phyloP scores from a whole-genome alignment of 2,329 filamentous ascomycete genomes.

The Pseudophaeomoniella oleicola region DNA sequence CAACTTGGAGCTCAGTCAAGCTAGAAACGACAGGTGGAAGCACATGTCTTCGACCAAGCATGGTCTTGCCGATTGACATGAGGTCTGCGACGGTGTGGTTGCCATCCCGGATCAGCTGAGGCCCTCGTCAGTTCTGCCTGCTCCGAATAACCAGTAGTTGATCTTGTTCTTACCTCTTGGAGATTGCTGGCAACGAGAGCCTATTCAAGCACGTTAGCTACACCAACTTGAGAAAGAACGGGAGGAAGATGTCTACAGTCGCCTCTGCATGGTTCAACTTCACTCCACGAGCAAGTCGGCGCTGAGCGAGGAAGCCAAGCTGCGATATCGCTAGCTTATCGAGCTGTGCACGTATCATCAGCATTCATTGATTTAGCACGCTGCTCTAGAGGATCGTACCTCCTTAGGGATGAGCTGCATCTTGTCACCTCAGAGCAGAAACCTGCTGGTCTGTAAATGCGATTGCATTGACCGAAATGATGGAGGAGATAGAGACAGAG shows the following conservation, averaged over 20 bases:
- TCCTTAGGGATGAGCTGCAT: constrained; percentile 34
- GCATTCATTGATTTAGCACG: constrained; percentile 1
- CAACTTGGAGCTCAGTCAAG: constrained; percentile 75
- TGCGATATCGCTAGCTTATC: constrained; percentile 94
- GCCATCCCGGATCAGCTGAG: constrained; percentile 82
- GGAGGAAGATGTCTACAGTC: constrained; percentile 35
- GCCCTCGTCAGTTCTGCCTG: constrained; percentile 1
- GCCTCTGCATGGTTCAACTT: constrained; percentile 85
- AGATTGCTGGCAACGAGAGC: constrained; percentile 64
- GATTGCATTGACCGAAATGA: too few species aligned
- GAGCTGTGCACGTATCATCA: constrained; percentile 39
- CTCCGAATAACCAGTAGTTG: constrained; percentile 3
- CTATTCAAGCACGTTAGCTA: constrained; percentile 11
- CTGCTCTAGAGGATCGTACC: constrained; percentile 13
- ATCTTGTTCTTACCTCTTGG: constrained; percentile 49
- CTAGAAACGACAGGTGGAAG: constrained; percentile 66
- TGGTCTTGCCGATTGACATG: constrained; percentile 78
- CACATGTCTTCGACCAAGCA: constrained; percentile 88
- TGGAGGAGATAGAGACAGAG: too few species aligned
- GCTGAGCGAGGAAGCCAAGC: constrained; percentile 73
- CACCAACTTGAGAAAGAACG: constrained; percentile 1
- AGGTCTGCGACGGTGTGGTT: constrained; percentile 82
- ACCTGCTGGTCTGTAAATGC: too few species aligned
- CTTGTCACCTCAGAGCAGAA: not conserved
- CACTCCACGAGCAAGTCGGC: constrained; percentile 72